Evolutionary conservation across 1,284 basidiomycete genomes (phyloP).

Genomic region (Golubevia pallescens): DNA sequence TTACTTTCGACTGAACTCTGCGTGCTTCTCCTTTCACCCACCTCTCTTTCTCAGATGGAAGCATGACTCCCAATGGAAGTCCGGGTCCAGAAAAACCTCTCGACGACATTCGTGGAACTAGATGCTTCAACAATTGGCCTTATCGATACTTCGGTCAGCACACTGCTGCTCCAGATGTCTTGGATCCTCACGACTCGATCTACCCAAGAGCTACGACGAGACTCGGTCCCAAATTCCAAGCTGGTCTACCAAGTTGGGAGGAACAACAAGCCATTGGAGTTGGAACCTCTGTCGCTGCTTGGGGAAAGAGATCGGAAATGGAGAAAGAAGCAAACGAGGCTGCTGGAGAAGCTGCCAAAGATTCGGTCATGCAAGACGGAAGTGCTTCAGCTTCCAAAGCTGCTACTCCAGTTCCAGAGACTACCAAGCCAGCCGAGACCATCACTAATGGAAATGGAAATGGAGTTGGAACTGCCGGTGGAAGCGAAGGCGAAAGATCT

Average conservation of each 20-base stretch:
- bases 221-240: constrained; percentile 85
- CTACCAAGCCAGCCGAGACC: neutral
- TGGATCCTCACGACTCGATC: constrained; percentile 90
- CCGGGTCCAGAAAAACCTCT: neutral
- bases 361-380: constrained; percentile 8
- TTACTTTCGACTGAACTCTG: too few species aligned
- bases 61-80: neutral
- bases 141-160: constrained; percentile 94
- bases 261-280: constrained; percentile 39
- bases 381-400: neutral
- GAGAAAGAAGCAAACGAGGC: constrained; percentile 22
- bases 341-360: constrained; percentile 19
- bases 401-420: constrained; percentile 2
- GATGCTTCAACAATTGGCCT: constrained; percentile 87
- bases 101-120: constrained; percentile 69
- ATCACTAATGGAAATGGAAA: neutral
- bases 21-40: too few species aligned
- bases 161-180: constrained; percentile 72
- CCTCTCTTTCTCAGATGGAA: neutral
- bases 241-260: constrained; percentile 63
- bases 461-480: neutral
- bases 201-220: constrained; percentile 89
- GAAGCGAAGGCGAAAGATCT: neutral
- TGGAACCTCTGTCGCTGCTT: constrained; percentile 17
- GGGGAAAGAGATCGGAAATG: constrained; percentile 10